phyloP scores from a whole-genome alignment of 768 basidiomycete genomes.

The Postia placenta region DNA sequence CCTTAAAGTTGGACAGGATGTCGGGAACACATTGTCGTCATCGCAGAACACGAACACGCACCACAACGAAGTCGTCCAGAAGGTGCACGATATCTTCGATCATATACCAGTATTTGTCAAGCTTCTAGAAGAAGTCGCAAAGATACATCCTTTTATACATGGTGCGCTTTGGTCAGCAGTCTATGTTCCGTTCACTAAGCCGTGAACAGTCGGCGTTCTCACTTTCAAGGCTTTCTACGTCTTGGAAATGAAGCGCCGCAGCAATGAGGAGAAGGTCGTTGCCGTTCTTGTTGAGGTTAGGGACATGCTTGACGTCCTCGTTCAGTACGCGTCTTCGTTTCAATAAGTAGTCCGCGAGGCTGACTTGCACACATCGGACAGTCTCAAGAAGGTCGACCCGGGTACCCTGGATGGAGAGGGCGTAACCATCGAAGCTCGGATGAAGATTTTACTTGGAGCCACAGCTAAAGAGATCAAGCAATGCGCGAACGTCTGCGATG shows the following conservation, averaged over 20 bases:
- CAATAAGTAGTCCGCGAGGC: no score
- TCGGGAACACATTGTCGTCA: background rate
- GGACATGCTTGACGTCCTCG: conserved; percentile 41
- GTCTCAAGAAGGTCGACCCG: conserved; percentile 27
- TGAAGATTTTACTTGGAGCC: conserved; percentile 20
- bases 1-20: background rate
- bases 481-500: conserved; percentile 28
- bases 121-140: conserved; percentile 21
- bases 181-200: background rate
- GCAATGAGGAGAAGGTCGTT: conserved; percentile 45
- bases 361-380: no score
- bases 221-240: conserved; percentile 45
- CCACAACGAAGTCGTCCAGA: conserved; percentile 16
- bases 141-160: conserved; percentile 23
- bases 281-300: conserved; percentile 44
- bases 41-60: background rate
- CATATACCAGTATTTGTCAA: conserved; percentile 21
- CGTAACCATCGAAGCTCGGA: conserved; percentile 26
- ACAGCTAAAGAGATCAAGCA: conserved; percentile 25
- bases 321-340: conserved; percentile 43
- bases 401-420: conserved; percentile 24
- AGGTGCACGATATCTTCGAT: conserved; percentile 19
- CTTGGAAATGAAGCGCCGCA: conserved; percentile 40
- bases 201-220: conserved; percentile 35
- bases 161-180: conserved; percentile 10